Evolutionary conservation across 352 stramenopile species (phyloP).

Genomic region (Globisporangium splendens): DNA sequence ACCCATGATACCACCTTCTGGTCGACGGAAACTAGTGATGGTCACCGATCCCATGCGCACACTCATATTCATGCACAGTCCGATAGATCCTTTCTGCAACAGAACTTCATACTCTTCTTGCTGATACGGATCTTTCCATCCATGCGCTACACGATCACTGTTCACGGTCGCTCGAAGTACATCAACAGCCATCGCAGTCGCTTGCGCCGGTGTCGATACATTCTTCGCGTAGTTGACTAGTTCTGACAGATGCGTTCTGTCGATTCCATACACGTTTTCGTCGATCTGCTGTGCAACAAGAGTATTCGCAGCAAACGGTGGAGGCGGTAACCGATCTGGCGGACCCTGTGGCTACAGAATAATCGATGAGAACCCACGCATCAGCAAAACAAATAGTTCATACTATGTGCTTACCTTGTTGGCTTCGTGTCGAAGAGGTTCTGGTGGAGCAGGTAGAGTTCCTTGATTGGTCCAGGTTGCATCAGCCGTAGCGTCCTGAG

Average conservation of each 20-base stretch:
- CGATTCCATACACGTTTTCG: constrained; percentile 50
- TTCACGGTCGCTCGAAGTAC: constrained; percentile 48
- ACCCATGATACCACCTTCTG: constrained; percentile 66
- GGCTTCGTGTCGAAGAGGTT: constrained; percentile 4
- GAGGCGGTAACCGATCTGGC: constrained; percentile 44
- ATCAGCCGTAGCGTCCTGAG: constrained; percentile 7
- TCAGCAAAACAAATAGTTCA: background rate
- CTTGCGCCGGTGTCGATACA: constrained; percentile 49
- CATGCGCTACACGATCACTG: constrained; percentile 42
- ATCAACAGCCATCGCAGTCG: constrained; percentile 68
- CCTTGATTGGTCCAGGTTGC: constrained; percentile 26
- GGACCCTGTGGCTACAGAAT: background rate
- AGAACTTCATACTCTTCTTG: constrained; percentile 81
- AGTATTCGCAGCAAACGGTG: constrained; percentile 55
- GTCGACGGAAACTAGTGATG: constrained; percentile 80
- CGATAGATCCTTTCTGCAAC: constrained; percentile 84
- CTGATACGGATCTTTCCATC: constrained; percentile 65
- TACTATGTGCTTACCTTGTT: constrained; percentile 7
- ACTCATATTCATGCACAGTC: constrained; percentile 90
- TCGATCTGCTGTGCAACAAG: constrained; percentile 61
- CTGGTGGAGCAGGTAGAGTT: constrained; percentile 4
- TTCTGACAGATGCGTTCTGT: constrained; percentile 38
- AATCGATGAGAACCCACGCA: background rate
- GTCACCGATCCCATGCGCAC: constrained; percentile 75
- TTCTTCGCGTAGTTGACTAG: constrained; percentile 64